Evolutionary conservation across 208 protist species (phyloP).

Genomic region (Leishmania turanica): DNA sequence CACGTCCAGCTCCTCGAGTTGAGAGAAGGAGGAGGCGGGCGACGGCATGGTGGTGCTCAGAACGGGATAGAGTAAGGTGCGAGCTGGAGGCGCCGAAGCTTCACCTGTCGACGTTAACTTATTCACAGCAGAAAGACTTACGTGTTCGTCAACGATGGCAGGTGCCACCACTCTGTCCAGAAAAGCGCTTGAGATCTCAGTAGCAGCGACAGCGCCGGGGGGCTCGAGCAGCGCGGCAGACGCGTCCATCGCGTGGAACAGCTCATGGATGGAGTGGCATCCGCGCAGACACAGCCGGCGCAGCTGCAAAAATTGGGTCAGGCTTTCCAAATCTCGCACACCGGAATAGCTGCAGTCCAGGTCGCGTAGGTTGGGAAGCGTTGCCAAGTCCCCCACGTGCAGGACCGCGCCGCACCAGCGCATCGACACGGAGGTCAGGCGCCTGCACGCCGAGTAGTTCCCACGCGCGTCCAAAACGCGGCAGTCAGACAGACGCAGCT

Average conservation of each 20-base stretch:
- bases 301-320: slow-evolving; percentile 11
- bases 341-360: slow-evolving; percentile 26
- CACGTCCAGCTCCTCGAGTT: slow-evolving; percentile 26
- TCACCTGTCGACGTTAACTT: not conserved
- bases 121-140: not conserved
- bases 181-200: not conserved
- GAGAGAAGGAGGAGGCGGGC: not conserved
- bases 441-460: slow-evolving; percentile 10
- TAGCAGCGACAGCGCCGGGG: not conserved
- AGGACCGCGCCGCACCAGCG: slow-evolving; percentile 17
- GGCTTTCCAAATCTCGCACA: slow-evolving; percentile 4
- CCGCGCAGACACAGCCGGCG: slow-evolving; percentile 21
- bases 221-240: not conserved
- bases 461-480: slow-evolving; percentile 12
- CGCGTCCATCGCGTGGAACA: slow-evolving; percentile 3
- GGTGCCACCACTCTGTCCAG: not conserved
- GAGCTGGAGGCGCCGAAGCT: not conserved
- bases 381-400: slow-evolving; percentile 17
- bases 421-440: slow-evolving; percentile 21
- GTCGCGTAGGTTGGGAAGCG: slow-evolving; percentile 12
- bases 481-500: slow-evolving; percentile 12
- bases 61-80: not conserved
- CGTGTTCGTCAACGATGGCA: not conserved
- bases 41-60: not conserved
- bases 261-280: slow-evolving; percentile 14